phyloP scores from a whole-genome alignment of 2,329 filamentous ascomycete species.

The Botryosphaeria dothidea region DNA sequence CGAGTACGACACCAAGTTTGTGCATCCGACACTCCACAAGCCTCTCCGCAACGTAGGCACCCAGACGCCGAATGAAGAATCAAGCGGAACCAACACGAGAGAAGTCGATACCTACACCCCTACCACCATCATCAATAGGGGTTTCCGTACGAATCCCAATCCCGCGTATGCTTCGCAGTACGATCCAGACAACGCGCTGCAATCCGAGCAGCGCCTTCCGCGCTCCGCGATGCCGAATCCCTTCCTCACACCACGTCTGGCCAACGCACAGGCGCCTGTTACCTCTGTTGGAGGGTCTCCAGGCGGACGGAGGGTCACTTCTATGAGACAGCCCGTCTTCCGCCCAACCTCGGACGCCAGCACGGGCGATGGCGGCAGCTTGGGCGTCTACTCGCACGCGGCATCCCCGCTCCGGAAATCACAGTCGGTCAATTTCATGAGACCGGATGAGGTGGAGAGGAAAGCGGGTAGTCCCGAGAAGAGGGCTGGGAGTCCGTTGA shows the following conservation, averaged over 20 bases:
- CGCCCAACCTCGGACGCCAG: slow-evolving; percentile 42
- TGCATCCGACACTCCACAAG: slow-evolving; percentile 84
- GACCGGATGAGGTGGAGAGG: slow-evolving; percentile 30
- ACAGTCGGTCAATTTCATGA: slow-evolving; percentile 57
- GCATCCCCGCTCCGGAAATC: slow-evolving; percentile 83
- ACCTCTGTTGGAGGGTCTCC: slow-evolving; percentile 47
- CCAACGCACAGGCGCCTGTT: slow-evolving; percentile 27
- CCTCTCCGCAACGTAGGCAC: slow-evolving; percentile 76
- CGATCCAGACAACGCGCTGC: slow-evolving; percentile 61
- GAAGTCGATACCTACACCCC: slow-evolving; percentile 65
- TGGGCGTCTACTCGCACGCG: slow-evolving; percentile 78
- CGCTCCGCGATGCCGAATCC: slow-evolving; percentile 18
- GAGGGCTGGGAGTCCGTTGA: slow-evolving; percentile 45
- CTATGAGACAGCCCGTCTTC: slow-evolving; percentile 47
- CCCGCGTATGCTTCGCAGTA: slow-evolving; percentile 74
- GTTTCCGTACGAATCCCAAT: slow-evolving; percentile 81
- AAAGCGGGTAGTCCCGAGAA: slow-evolving; percentile 39
- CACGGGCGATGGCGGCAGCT: slow-evolving; percentile 68
- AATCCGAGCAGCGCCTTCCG: slow-evolving; percentile 14
- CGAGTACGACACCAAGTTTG: slow-evolving; percentile 95
- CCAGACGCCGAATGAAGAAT: slow-evolving; percentile 59
- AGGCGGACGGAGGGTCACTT: slow-evolving; percentile 48
- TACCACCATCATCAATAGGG: slow-evolving; percentile 66
- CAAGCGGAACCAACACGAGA: slow-evolving; percentile 30
- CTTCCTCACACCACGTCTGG: slow-evolving; percentile 20